Evolutionary conservation across 2,329 filamentous ascomycete genomes (phyloP), one percentile per base, ranked within the genome.

Genomic region (Immersiporthe knoxdaviesiana): DNA sequence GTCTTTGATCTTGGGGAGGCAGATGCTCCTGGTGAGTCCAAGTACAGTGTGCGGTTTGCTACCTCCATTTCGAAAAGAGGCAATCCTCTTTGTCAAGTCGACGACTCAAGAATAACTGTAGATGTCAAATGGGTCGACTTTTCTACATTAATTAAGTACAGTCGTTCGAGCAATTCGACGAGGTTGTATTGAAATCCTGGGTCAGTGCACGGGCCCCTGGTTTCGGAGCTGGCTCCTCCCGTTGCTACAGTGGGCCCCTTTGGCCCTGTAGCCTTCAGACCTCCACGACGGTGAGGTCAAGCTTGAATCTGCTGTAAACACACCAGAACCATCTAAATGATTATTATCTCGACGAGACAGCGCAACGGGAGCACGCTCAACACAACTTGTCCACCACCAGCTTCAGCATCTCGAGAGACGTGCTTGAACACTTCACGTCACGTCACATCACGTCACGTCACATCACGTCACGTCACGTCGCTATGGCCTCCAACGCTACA

Each of bases 401-500:
- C 4, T 27, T 56, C 52, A 56, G 6, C 14, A 56, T 32, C 16
- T 56, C 27, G 27, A 56, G 27, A 56, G 27, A 56, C 14, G 11
- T 16, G 18, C 2, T 18, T n/a, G n/a, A n/a, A n/a, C n/a, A n/a
- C n/a, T n/a, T n/a, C n/a, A n/a, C n/a, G n/a, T n/a, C n/a, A n/a
- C n/a, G n/a, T n/a, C n/a, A n/a, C n/a, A n/a, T n/a, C n/a, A n/a
- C n/a, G n/a, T n/a, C n/a, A n/a, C n/a, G n/a, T n/a, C n/a, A n/a
- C n/a, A n/a, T n/a, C n/a, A n/a, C n/a, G n/a, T n/a, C n/a, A n/a
- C 6, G 14, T 14, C 58, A 11, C 32, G 6, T 44, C 67, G 62
- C 27, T 32, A 71, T 71, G 70, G 56, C 41, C 52, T 60, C 58
- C 61, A 58, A 54, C 60, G 39, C 52, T 67, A 16, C 56, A 41